phyloP scores from a whole-genome alignment of 2,329 filamentous ascomycete species.

The Chaetomium globosum region DNA sequence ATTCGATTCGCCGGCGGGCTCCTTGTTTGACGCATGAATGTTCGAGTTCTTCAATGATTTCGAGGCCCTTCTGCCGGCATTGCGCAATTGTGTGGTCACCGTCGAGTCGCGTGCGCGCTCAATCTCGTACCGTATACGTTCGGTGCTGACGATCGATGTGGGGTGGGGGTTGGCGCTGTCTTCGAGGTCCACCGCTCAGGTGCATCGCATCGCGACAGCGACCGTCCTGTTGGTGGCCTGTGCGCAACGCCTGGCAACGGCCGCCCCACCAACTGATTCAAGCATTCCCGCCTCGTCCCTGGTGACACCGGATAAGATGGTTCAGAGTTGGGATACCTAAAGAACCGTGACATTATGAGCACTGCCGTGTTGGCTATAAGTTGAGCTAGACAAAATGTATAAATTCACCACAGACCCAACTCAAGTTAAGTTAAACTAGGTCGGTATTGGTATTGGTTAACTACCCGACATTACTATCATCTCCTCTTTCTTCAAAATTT shows the following conservation, averaged over 20 bases:
- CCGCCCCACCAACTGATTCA: conserved; percentile 12
- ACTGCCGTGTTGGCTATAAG: background rate
- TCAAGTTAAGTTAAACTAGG: too few species aligned
- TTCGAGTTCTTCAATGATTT: conserved; percentile 9
- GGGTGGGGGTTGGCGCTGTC: background rate
- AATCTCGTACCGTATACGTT: conserved; percentile 7
- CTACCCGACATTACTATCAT: too few species aligned
- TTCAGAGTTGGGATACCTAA: too few species aligned
- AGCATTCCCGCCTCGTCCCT: background rate
- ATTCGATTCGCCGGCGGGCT: conserved; percentile 36
- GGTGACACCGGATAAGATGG: background rate
- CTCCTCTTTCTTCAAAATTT: background rate
- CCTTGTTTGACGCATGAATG: conserved; percentile 23
- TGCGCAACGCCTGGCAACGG: conserved; percentile 9
- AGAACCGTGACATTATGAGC: background rate
- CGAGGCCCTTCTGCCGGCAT: conserved; percentile 22
- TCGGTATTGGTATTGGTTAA: too few species aligned
- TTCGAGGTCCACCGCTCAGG: conserved; percentile 3
- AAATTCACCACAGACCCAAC: background rate
- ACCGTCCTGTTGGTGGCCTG: conserved; percentile 4
- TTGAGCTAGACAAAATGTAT: background rate
- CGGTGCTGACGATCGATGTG: conserved; percentile 7
- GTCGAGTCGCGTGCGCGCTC: conserved; percentile 21
- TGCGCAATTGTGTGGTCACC: conserved; percentile 15
- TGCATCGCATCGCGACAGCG: background rate